Base-by-base conservation (phyloP, 2,329 filamentous ascomycete species). In the Didymella pinodella region DNA sequence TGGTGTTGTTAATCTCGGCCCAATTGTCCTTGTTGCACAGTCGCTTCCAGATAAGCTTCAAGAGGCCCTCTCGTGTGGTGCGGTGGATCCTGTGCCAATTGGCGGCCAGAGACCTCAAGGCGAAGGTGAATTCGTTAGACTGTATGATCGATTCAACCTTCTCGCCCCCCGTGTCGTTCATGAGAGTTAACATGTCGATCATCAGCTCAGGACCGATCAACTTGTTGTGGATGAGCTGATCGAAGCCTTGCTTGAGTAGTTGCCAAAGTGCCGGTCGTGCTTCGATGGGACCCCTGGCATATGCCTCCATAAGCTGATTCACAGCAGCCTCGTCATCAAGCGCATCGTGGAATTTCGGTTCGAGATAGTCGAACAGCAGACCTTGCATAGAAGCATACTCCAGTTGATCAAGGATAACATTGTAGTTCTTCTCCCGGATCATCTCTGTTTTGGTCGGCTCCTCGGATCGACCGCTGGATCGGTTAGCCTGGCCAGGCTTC, bases 1-100 rank as follows among this genome's bases (percentile, higher is more conserved):
- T 86, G 0, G 90, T 94, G 65, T 91, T 87, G 71, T 95, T 94
- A 72, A 96, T 85, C 58, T 81, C 82, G 26, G 85, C 81, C 95
- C 95, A 99, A 72, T 97, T 87, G 74, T 97, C 93, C 48, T 88
- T 87, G 65, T 94, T 84, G 70, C 90, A 90, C 61, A 92, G 89
- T 53, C 95, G 87, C 72, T 95, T 90, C 95, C 95, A 99, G 62
- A 98, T 91, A n/a, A 87, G 77, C 60, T 81, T 82, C 49, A 86
- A 78, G 34, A 84, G 73, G 31, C 82, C 79, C 26, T 88, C 83
- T 63, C 71, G 71, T 22, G 70, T 70, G 16, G 68, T 71, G 36
- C 66, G 65, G 80, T 81, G 67, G 76, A 82, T 67, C 82, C 84
- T 65, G 80, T 86, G 71, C 80, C 84, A 76, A 80, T 83, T 69